Conservation (phyloP, 345 rosid genomes). For the Lepidium sativum region DNA sequence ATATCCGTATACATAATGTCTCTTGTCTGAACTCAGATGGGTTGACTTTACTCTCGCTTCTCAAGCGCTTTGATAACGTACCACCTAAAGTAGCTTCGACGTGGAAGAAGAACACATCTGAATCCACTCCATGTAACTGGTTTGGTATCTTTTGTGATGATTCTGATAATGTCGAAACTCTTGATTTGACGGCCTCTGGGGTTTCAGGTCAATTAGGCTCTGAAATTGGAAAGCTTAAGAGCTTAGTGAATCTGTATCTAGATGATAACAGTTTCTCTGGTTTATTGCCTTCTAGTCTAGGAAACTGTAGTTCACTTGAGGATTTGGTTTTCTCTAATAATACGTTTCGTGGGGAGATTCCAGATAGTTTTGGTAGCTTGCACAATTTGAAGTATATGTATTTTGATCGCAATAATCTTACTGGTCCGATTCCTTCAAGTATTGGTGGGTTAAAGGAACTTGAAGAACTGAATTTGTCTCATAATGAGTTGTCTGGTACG, state of each 20-base stretch:
- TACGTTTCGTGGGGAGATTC: slow-evolving; percentile 43
- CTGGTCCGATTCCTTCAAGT: slow-evolving; percentile 48
- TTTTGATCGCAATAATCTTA: slow-evolving; percentile 41
- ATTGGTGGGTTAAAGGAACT: slow-evolving; percentile 39
- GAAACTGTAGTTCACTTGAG: slow-evolving; percentile 39
- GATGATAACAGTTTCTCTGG: slow-evolving; percentile 42
- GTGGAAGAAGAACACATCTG: slow-evolving; percentile 42
- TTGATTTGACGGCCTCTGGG: slow-evolving; percentile 38
- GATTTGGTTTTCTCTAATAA: slow-evolving; percentile 48
- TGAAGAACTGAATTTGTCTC: slow-evolving; percentile 20
- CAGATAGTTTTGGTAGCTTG: slow-evolving; percentile 33
- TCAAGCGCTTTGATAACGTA: slow-evolving; percentile 33
- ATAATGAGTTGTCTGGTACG: slow-evolving; percentile 45
- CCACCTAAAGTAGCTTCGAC: slow-evolving; percentile 32
- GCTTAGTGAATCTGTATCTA: slow-evolving; percentile 40
- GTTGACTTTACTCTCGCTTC: slow-evolving; percentile 40
- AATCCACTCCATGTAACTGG: slow-evolving; percentile 56
- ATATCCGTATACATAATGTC: neutral
- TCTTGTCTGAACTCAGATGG: slow-evolving; percentile 43
- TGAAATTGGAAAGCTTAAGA: slow-evolving; percentile 39
- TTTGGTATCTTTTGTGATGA: slow-evolving; percentile 40
- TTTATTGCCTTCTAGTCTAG: slow-evolving; percentile 35
- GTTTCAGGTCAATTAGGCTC: slow-evolving; percentile 58
- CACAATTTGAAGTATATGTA: slow-evolving; percentile 20
- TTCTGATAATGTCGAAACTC: slow-evolving; percentile 25